Evolutionary conservation across 805 yeast species (phyloP), one percentile per base, ranked within the genome.

Genomic region (Brettanomyces bruxellensis): DNA sequence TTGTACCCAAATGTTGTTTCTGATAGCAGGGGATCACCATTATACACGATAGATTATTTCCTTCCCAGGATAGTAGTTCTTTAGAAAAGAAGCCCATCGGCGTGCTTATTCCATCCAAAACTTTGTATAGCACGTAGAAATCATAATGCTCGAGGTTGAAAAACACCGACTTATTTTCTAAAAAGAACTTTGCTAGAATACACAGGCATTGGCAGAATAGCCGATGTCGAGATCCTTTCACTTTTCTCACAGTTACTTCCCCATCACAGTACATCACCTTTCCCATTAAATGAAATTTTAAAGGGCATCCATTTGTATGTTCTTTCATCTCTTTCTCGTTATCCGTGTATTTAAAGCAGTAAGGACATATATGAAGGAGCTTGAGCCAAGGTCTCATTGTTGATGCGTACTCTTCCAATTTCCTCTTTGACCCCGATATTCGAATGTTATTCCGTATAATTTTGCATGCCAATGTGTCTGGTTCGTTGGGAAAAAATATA

Each of bases 81-180:
- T 86, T 86, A 12, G 97, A 89, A 58, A 88, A 93, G 59, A 88
- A 93, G 1, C 97, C 99, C 83, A 90, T 81, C 2, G 91, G 90
- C 60, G 53, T 65, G 51, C 49, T 69, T 44, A 44, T 56, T 1
- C 66, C 66, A 35, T 60, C 58, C 25, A 69, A 68, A 2, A 62
- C 62, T 25, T 85, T 83, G 59, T 83, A 86, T 3, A 81, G 69
- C 25, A 88, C 72, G 61, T 81, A 93, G 62, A 88, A 87, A 50
- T 86, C 90, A 63, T 85, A 91, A 46, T 76, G 75, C 35, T 85
- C 90, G 3, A 88, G 78, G 35, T 81, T 75, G 65, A 84, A 91
- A 62, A 81, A 87, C 32, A 91, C 83, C 0, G 95, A 86, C 64
- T 93, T 93, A 60, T 86, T 88, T 51, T 89, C 96, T 7, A 93